Evolutionary conservation across 495 filamentous ascomycete genomes (phyloP), one percentile per base, ranked within the genome.

Genomic region (Talaromyces ruber): DNA sequence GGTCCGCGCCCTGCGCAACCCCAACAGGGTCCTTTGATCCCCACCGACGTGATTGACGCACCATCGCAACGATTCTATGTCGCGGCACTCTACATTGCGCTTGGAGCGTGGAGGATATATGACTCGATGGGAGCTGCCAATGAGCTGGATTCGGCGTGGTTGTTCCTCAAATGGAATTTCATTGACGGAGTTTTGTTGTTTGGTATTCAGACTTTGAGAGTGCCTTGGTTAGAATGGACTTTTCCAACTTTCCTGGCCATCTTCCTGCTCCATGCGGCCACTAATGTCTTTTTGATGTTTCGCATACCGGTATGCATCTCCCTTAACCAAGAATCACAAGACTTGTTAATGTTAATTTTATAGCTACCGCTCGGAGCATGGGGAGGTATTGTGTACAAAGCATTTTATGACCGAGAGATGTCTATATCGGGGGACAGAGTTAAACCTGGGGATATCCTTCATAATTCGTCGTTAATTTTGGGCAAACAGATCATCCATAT

Each of bases 401-500:
- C 93, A 30, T 76, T 96, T 45, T 98, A 91, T 67, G 93, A 97
- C 69, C 84, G 89, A 61, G 94, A 98, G 71, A 68, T 97, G 51
- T 90, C 94, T 12, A 89, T 98, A 66, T 90, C 88, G 4, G 94
- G 97, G 71, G 83, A 86, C 52, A 89, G 85, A 64, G 94, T 98
- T 59, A 96, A 96, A 68, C 84, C 92, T 28, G 87, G 85, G 2
- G 86, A 84, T 62, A 90, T 98, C 57, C 80, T 95, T 50, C 86
- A 96, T 70, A 97, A 97, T 69, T 81, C 89, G 1, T 96, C 93
- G 6, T 82, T 97, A 67, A 97, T 98, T 59, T 81, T 96, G 71
- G 94, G 94, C 69, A 93, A 90, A 70, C 91, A 97, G 75, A 93
- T 96, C 64, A 92, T 98, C 68, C 92, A 98, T 68, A 95, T 98